Base-by-base conservation (phyloP, 176 grass and related monocot genomes). In the Saccharum spontaneum region DNA sequence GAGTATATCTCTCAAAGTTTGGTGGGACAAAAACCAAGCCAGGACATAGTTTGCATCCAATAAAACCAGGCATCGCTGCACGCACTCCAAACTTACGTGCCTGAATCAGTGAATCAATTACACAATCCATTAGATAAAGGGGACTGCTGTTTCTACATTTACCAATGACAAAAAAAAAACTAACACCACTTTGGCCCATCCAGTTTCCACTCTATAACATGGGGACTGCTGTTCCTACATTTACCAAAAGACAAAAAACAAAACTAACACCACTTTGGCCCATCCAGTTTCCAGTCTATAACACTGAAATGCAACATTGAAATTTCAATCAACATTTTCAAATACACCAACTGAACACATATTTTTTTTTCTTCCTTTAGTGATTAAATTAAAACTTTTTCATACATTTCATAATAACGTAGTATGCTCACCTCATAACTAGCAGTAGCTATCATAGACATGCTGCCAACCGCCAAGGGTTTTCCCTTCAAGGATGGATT, bases 21-120 rank as follows among this genome's bases (percentile, higher is more conserved):
- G 91, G 90, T 14, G 40, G 91, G 23, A 95, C 96, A 71, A 98
- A 93, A 94, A 95, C 89, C 87, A 98, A 92, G n/a, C 90, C 69
- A 77, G 96, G 87, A 83, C 96, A 98, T 17, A 95, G 83, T 90
- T 94, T 98, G 69, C 87, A 80, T 80, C 91, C 96, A 89, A 98
- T 98, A 85, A 98, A 98, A 87, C 96, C 96, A 85, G 96, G 96
- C 96, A 98, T 98, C 69, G 96, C 96, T 81, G 96, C 96, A 92
- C 96, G 91, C 36, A 98, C 88, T 44, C 96, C 96, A 87, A 90
- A 98, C 44, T 98, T 98, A 2, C 91, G 79, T 24, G 91, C 96
- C 96, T 98, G 88, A 63, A 85, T 78, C 11, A 91, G 84, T 81
- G 73, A 83, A 59, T 18, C 16, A 68, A 49, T 82, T 86, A 82